Percentiles rank a stretch among this genome's conserved stretches.
These are phyloP conservation scores for Eucalyptus melliodora DNA, from an alignment of 345 rosid genomes.

Conservation along the genomic window DNA sequence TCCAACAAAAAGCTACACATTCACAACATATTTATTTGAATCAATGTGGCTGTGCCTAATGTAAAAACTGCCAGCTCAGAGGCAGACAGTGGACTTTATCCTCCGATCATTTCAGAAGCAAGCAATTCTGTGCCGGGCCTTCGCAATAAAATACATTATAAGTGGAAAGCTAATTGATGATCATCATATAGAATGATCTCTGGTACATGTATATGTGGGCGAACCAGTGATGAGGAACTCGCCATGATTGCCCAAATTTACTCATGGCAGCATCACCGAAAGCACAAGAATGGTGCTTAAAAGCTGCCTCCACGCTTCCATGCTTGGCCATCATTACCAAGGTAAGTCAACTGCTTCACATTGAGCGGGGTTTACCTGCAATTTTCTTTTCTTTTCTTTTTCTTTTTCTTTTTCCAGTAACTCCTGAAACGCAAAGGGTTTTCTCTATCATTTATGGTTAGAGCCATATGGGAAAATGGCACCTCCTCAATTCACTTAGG, in stretches of 20 bases:
- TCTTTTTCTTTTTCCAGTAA: not conserved
- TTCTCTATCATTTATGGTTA: not conserved
- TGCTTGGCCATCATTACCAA: not conserved
- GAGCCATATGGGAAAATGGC: not conserved
- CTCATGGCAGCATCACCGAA: conserved; percentile 15
- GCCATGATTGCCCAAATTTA: not conserved
- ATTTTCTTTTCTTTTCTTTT: not conserved
- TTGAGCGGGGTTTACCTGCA: not conserved
- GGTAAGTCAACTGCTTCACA: not conserved
- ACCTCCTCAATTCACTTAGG: not conserved
- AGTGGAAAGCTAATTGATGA: not conserved
- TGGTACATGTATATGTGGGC: not conserved
- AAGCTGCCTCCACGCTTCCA: conserved; percentile 3
- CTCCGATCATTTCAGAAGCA: not conserved
- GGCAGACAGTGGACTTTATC: not conserved
- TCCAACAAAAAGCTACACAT: not conserved
- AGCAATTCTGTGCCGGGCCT: not conserved
- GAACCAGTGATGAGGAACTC: not conserved
- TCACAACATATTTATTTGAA: not conserved
- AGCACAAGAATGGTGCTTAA: not conserved
- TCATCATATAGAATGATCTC: not conserved
- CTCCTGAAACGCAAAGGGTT: not conserved
- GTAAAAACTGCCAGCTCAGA: not conserved
- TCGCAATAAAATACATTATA: not conserved
- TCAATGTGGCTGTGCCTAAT: not conserved